Conservation (phyloP, 306 rosid genomes). For the Pterocarpus santalinus region DNA sequence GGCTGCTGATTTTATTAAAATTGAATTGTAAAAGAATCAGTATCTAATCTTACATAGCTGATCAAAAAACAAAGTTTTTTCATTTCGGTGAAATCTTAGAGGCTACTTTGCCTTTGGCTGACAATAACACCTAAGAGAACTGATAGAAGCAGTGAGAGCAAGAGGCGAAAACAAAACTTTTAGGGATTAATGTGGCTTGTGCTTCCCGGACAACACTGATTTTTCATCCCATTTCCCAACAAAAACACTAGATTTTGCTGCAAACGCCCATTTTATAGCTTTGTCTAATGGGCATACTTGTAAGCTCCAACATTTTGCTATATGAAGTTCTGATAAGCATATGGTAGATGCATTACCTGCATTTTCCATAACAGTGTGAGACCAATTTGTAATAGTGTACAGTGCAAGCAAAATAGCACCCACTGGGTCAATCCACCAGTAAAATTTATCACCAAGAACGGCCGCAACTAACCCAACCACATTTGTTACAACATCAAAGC, state of each 20-base stretch:
- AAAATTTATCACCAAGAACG: conserved; percentile 78
- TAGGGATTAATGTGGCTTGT: background rate
- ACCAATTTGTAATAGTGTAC: conserved; percentile 92
- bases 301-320: background rate
- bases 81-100: background rate
- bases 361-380: conserved; percentile 88
- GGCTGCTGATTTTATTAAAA: conserved; percentile 1
- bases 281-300: background rate
- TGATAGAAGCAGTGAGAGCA: background rate
- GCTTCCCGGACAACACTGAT: conserved; percentile 7
- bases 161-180: conserved; percentile 22
- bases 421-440: conserved; percentile 95
- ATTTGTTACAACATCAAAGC: conserved; percentile 93
- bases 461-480: conserved; percentile 89
- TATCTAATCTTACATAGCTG: conserved; percentile 6
- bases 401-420: conserved; percentile 94
- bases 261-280: background rate
- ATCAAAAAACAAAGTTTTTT: background rate
- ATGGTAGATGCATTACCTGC: conserved; percentile 64
- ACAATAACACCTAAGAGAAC: background rate
- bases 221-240: conserved; percentile 3
- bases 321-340: conserved; percentile 32
- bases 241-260: background rate
- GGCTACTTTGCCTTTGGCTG: background rate
- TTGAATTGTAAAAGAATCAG: background rate